Evolutionary conservation across 2,329 filamentous ascomycete species (phyloP).

Genomic region (Phyllosticta ampelicida): DNA sequence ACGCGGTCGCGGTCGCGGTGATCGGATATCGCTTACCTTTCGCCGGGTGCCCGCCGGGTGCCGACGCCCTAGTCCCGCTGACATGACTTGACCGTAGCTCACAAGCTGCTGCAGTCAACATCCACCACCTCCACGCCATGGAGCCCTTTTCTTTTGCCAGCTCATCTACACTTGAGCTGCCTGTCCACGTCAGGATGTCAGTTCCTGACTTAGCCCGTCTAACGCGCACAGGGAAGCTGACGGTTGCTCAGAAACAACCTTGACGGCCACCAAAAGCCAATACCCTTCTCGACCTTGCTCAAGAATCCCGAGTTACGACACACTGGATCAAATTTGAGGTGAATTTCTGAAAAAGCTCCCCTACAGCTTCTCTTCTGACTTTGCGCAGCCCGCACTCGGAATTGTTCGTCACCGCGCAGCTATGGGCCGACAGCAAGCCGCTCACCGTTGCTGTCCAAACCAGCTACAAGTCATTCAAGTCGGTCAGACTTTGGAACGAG

Average conservation of each 20-base stretch:
- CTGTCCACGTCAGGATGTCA: constrained; percentile 54
- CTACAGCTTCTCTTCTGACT: neutral
- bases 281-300: constrained; percentile 68
- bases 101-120: neutral
- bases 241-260: constrained; percentile 50
- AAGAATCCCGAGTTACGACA: constrained; percentile 72
- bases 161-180: constrained; percentile 71
- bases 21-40: neutral
- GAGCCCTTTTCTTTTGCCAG: constrained; percentile 94
- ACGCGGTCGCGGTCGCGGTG: neutral
- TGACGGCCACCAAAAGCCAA: constrained; percentile 65
- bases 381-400: constrained; percentile 61
- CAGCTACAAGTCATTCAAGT: constrained; percentile 81
- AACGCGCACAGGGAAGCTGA: constrained; percentile 14
- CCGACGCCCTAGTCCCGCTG: neutral
- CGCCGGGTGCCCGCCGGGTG: neutral
- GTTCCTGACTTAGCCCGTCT: constrained; percentile 19
- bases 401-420: constrained; percentile 82
- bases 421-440: constrained; percentile 94
- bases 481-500: constrained; percentile 73
- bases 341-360: neutral
- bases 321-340: constrained; percentile 76
- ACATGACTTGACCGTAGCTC: neutral
- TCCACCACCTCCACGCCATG: constrained; percentile 44
- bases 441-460: constrained; percentile 88